Percentiles rank a stretch among this genome's conserved stretches.
Conservation (phyloP, 345 rosid genomes). For the Sisymbrium irio region DNA sequence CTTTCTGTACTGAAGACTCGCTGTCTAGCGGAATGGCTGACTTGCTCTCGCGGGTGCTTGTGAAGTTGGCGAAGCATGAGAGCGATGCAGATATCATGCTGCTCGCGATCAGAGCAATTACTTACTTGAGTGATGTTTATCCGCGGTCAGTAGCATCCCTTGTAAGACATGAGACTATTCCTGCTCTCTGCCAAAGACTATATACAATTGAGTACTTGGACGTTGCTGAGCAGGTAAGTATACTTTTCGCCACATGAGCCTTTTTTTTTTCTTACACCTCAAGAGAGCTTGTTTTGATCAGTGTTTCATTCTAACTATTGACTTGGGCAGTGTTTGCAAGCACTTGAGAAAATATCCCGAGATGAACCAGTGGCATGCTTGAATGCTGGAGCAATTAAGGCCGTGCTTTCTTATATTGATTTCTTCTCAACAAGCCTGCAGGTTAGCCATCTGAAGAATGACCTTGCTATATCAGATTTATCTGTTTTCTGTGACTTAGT, state of each 20-base stretch:
- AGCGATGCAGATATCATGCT: conserved; percentile 68
- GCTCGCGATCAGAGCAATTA: conserved; percentile 78
- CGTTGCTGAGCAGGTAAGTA: conserved; percentile 88
- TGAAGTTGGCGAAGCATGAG: conserved; percentile 61
- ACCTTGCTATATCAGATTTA: neutral
- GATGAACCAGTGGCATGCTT: conserved; percentile 85
- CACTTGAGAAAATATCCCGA: conserved; percentile 90
- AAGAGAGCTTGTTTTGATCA: neutral
- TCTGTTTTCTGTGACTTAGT: conserved; percentile 4
- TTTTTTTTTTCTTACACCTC: neutral
- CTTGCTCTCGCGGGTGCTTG: conserved; percentile 70
- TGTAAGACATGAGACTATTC: conserved; percentile 72
- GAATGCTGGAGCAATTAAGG: conserved; percentile 87
- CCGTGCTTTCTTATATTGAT: conserved; percentile 73
- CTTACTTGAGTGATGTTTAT: conserved; percentile 86
- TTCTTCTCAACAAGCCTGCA: conserved; percentile 89
- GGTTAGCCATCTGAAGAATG: conserved; percentile 39
- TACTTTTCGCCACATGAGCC: neutral
- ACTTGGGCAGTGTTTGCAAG: conserved; percentile 80
- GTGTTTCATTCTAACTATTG: conserved; percentile 5
- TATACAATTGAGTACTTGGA: conserved; percentile 79
- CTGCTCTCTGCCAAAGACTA: conserved; percentile 80
- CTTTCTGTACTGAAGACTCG: conserved; percentile 83
- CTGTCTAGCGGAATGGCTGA: conserved; percentile 65
- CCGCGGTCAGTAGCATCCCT: conserved; percentile 71